phyloP scores from a whole-genome alignment of 1,139 yeast species.

The Debaryomycetaceae sp. region DNA sequence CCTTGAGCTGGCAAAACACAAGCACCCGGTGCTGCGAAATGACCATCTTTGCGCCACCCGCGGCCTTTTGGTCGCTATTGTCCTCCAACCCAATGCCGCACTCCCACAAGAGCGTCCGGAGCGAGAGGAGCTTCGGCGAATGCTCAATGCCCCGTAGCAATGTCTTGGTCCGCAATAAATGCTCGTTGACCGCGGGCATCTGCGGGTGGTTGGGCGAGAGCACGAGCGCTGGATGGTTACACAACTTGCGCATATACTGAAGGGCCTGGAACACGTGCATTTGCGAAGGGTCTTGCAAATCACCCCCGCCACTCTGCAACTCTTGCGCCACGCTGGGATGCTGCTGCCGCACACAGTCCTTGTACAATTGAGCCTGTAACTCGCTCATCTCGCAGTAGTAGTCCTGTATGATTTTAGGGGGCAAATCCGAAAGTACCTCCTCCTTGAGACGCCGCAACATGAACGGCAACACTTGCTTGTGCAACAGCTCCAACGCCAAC shows the following conservation, averaged over 20 bases:
- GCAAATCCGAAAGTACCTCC: conserved; percentile 90
- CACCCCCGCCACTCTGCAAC: conserved; percentile 28
- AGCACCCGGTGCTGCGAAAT: conserved; percentile 94
- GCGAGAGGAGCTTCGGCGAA: conserved; percentile 82
- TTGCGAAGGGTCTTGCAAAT: conserved; percentile 41
- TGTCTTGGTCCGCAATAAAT: conserved; percentile 48
- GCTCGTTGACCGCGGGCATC: conserved; percentile 49
- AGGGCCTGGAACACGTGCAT: conserved; percentile 96
- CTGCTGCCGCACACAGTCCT: conserved; percentile 85
- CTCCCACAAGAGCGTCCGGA: conserved; percentile 71
- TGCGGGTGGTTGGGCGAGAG: conserved; percentile 80
- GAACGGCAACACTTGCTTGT: conserved; percentile 93
- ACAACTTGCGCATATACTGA: conserved; percentile 93
- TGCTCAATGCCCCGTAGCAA: conserved; percentile 64
- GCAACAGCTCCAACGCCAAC: conserved; percentile 87
- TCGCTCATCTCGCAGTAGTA: conserved; percentile 94
- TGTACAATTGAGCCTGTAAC: conserved; percentile 76
- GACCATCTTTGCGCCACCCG: conserved; percentile 47
- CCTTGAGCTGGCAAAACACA: conserved; percentile 92
- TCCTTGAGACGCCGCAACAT: conserved; percentile 93
- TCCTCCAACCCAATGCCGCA: conserved; percentile 85
- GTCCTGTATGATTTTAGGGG: conserved; percentile 97
- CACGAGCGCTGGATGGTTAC: conserved; percentile 96
- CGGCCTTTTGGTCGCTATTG: conserved; percentile 24
- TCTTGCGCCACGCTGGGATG: conserved; percentile 62